Evolutionary conservation across 148 eudicot species (phyloP), one percentile per base, ranked within the genome.

Genomic region (Rhododendron griersonianum): DNA sequence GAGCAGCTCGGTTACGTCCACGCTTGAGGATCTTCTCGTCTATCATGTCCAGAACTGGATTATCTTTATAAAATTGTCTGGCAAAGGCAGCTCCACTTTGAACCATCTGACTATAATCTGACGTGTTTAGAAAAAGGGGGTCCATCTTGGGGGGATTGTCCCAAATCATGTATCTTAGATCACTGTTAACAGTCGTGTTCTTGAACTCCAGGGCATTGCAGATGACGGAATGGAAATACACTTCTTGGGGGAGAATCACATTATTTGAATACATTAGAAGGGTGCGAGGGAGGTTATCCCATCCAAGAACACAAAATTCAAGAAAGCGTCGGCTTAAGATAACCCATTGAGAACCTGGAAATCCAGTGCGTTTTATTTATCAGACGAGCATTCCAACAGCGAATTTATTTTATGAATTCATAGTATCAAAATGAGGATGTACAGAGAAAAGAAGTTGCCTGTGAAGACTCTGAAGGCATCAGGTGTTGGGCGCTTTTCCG

Each of bases 81-180:
- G 95, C 99, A 88, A 95, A 94, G 73, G 95, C 98, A 83, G 99
- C 98, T 47, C 99, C 98, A 83, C 99, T 97, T 71, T 92, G 88
- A 82, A 90, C 89, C 96, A 97, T 97, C 83, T 88, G 92, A 84
- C 91, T 91, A 81, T 89, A 97, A 89, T 92, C 92, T 8, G 95
- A 90, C 19, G 88, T 88, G 74, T 86, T 90, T 35, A 97, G 89
- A 85, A 87, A 94, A 78, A 84, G 95, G 84, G 95, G 96, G 71
- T 94, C 95, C 99, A 97, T 97, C 84, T 91, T 97, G 8, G 99
- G 99, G 83, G 99, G 99, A 87, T 89, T 92, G 86, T 95, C 99
- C 99, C 99, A 97, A 28, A 93, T 92, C 94, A 94, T 91, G 91
- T 90, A 97, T 86, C 99, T 94, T 85, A 97, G 84, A 84, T 97